Conservation (phyloP, 106 monocot genomes). For the Posidonia australis region DNA sequence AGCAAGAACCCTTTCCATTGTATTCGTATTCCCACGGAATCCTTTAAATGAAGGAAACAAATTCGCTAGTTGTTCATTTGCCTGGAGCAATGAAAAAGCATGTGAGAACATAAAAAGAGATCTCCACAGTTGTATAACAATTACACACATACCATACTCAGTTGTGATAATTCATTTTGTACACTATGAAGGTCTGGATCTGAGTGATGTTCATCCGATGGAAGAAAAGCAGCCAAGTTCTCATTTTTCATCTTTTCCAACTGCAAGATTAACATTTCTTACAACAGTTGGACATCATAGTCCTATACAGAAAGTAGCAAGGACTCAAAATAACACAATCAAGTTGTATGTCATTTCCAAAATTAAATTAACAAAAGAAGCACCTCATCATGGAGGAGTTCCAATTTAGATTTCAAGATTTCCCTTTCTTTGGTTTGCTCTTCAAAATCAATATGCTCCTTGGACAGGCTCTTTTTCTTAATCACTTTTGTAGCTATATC, state of each 20-base stretch:
- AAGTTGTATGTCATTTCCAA: background rate
- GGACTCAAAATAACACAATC: background rate
- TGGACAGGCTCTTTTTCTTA: background rate
- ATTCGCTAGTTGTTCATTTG: constrained; percentile 62
- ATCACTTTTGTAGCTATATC: background rate
- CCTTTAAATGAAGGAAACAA: constrained; percentile 64
- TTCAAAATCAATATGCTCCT: constrained; percentile 13
- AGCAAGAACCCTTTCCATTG: constrained; percentile 76
- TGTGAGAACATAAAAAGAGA: too few relatives aligned
- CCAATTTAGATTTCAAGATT: constrained; percentile 40
- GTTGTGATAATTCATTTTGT: constrained; percentile 52
- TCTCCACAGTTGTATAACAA: too few relatives aligned
- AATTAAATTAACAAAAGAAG: constrained; percentile 1
- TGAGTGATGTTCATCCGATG: constrained; percentile 26
- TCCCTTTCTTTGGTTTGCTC: constrained; percentile 51
- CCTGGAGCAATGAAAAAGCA: constrained; percentile 20
- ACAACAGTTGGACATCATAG: too few relatives aligned
- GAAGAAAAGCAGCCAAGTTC: constrained; percentile 42
- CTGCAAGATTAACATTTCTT: too few relatives aligned
- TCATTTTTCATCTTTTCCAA: constrained; percentile 70
- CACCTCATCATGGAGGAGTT: constrained; percentile 77
- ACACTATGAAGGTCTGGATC: constrained; percentile 54
- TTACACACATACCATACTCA: constrained; percentile 46
- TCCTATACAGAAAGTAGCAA: too few relatives aligned
- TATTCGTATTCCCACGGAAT: constrained; percentile 48